Evolutionary conservation across 495 filamentous ascomycete species (phyloP), one percentile per base, ranked within the genome.

Genomic region (Penicillium flavigenum): DNA sequence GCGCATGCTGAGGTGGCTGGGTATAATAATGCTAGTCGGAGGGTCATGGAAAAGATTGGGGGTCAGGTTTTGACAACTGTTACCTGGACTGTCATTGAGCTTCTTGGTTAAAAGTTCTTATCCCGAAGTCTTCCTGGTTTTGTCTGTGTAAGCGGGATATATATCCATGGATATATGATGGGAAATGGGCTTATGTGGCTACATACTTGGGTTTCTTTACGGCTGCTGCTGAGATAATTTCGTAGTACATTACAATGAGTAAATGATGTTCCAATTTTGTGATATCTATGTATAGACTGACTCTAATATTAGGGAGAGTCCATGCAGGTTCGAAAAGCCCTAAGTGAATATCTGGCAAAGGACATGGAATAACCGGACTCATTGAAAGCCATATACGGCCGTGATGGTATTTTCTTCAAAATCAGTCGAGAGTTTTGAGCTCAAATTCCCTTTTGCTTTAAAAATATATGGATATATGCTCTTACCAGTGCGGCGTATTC

Each of bases 1-100:
- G 71, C 68, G 36, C 76, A 81, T 72, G 66, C 75, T 14, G 78
- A 83, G 61, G 76, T 82, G 31, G 66, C 71, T 14, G 64, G 55
- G 53, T 66, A 61, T 41, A 83, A 83, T 68, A 31, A 43, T 44
- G 77, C 67, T 14, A 81, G 81, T 70, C 64, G 72, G 42, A 73
- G 76, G 34, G 79, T 83, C 3, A 81, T 82, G 74, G 74, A 73
- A 59, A 76, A 73, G 61, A 50, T 81, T 47, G 81, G 81, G 4
- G 75, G 75, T 5, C 56, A 60, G 59, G 59, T 74, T 9, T 59
- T 64, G 41, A 73, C 72, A 58, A 64, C 65, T 27, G 70, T 70
- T 47, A 63, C 68, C 16, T 82, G 79, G 74, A 62, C 73, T 11
- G 65, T 73, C 27, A 62, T 81, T 54, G 77, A 81, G 59, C 24